Evolutionary conservation across 176 grass and related monocot genomes (phyloP), one percentile per base, ranked within the genome.

Genomic region (Triticum monococcum): DNA sequence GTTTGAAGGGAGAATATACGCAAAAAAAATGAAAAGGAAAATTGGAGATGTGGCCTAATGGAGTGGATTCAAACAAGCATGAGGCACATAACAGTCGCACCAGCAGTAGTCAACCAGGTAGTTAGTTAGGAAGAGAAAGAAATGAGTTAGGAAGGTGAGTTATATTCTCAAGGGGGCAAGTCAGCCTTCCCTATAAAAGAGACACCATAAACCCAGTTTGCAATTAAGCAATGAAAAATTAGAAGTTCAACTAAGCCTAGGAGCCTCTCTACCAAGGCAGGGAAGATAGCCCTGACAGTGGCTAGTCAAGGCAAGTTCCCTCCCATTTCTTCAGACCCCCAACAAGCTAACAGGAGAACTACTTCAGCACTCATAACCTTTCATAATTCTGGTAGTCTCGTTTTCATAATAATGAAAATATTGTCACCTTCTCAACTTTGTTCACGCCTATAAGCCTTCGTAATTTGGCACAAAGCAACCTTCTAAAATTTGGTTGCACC

Each of bases 381-480:
- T 54, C 50, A 54, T 54, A 54, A 54, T 54, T 54, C 50, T 54
- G 50, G 50, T 54, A 54, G 50, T 54, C 16, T 18, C 50, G 16
- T 54, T 54, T 54, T 54, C 50, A 0, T 54, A 54, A 18, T 18
- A 22, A 59, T 59, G 56, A 59, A 59, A 59, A 59, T 59, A 59
- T 59, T 22, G 28, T 90, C 87, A 94, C 96, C 88, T 94, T 99
- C 88, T 96, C 94, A 83, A 99, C 85, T 92, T 96, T 99, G 68
- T 94, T 92, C n/a, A 90, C 64, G 0, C 74, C 79, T 77, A 88
- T 80, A 89, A 99, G 97, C 36, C 94, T 85, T 62, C 92, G 90
- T 84, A 99, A 85, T 80, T 96, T 96, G 26, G 90, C 65, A 88
- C 85, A 62, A 77, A 99, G 85, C 48, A 94, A 74, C 87, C 94